Evolutionary conservation across 2,329 filamentous ascomycete genomes (phyloP).

Genomic region (Fusarium annulatum): DNA sequence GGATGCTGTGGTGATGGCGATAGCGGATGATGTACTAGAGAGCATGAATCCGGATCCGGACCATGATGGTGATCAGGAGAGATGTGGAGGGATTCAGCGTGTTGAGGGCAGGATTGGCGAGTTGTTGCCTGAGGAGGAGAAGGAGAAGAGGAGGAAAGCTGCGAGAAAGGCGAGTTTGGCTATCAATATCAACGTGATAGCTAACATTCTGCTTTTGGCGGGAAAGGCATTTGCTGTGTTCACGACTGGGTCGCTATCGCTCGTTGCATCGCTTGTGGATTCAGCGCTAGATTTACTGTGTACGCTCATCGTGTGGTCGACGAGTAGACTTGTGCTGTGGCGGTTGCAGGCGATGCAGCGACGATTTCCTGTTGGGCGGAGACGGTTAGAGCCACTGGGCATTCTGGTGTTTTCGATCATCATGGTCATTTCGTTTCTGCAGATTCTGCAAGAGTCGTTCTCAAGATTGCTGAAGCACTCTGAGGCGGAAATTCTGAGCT

Average conservation of each 20-base stretch:
- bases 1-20: conserved; percentile 49
- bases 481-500: conserved; percentile 50
- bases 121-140: conserved; percentile 48
- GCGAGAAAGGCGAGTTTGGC: conserved; percentile 60
- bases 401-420: conserved; percentile 83
- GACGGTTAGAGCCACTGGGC: conserved; percentile 77
- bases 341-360: conserved; percentile 62
- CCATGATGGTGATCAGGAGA: conserved; percentile 48
- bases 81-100: conserved; percentile 46
- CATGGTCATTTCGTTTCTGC: conserved; percentile 84
- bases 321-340: conserved; percentile 76
- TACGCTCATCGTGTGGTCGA: conserved; percentile 83
- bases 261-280: conserved; percentile 80
- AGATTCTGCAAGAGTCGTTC: conserved; percentile 77
- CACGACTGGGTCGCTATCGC: conserved; percentile 81
- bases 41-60: conserved; percentile 51
- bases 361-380: conserved; percentile 77
- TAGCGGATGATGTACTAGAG: conserved; percentile 50
- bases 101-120: conserved; percentile 48
- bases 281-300: conserved; percentile 81
- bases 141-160: conserved; percentile 40
- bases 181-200: conserved; percentile 83
- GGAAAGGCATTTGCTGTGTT: conserved; percentile 82
- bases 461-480: conserved; percentile 70
- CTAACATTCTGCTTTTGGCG: conserved; percentile 77